A percentile compares a stretch with the other conserved stretches of the same genome.
These are phyloP conservation scores for Aspergillus japonicus DNA, from an alignment of 2,329 filamentous ascomycete species.

Conservation along the genomic window DNA sequence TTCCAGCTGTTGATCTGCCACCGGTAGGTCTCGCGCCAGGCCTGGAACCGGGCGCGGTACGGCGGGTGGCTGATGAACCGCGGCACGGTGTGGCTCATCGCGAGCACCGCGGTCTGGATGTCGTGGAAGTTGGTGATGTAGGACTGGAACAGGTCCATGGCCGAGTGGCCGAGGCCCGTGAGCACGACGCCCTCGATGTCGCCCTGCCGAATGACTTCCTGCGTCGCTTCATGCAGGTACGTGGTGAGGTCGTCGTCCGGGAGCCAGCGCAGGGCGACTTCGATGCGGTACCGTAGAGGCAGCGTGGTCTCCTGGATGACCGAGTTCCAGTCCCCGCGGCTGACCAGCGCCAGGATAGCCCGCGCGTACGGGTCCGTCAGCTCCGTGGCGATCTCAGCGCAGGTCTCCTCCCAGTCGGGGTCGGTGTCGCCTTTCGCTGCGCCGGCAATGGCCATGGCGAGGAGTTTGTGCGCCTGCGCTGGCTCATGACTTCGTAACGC, in stretches of 20 bases:
- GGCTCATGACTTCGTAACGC: slow-evolving; percentile 56
- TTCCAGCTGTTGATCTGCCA: slow-evolving; percentile 62
- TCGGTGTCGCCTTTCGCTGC: slow-evolving; percentile 49
- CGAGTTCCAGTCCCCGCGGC: slow-evolving; percentile 59
- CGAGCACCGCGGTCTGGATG: slow-evolving; percentile 62
- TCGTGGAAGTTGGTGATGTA: slow-evolving; percentile 62
- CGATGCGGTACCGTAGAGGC: slow-evolving; percentile 60
- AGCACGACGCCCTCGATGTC: slow-evolving; percentile 62
- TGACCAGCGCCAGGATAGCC: slow-evolving; percentile 60
- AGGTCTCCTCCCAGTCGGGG: slow-evolving; percentile 60
- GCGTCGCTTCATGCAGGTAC: slow-evolving; percentile 56
- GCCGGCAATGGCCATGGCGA: slow-evolving; percentile 53
- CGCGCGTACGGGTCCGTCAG: slow-evolving; percentile 62
- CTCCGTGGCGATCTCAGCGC: slow-evolving; percentile 61
- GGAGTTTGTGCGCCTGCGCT: slow-evolving; percentile 55
- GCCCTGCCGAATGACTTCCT: slow-evolving; percentile 53
- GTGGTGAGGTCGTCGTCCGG: slow-evolving; percentile 47
- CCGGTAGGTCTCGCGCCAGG: slow-evolving; percentile 63
- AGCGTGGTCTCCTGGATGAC: slow-evolving; percentile 59
- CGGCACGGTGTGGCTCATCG: slow-evolving; percentile 58
- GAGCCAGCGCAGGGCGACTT: slow-evolving; percentile 57
- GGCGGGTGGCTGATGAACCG: slow-evolving; percentile 56
- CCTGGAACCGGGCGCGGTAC: slow-evolving; percentile 53
- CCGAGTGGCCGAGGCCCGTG: slow-evolving; percentile 58
- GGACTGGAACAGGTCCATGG: slow-evolving; percentile 60